phyloP scores from a whole-genome alignment of 257 asterid species.

The Capsicum chinense region DNA sequence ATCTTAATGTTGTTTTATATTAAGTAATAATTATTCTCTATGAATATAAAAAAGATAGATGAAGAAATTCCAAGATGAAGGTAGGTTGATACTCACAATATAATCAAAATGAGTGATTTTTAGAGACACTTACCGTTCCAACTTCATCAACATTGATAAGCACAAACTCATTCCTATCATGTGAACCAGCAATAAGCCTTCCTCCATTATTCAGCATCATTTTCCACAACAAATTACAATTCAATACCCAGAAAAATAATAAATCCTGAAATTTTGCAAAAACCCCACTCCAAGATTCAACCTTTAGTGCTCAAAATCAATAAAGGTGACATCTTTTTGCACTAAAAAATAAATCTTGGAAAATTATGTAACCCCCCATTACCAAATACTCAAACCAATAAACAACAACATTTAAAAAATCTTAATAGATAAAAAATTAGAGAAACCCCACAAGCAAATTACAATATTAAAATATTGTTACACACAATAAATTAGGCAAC shows the following conservation, averaged over 20 bases:
- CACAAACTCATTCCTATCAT: conserved; percentile 76
- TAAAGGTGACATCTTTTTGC: conserved; percentile 38
- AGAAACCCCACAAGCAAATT: conserved; percentile 37
- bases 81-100: neutral
- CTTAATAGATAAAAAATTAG: conserved; percentile 34
- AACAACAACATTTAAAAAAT: conserved; percentile 46
- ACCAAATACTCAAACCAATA: conserved; percentile 40
- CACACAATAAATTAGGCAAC: conserved; percentile 38
- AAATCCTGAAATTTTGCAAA: conserved; percentile 42
- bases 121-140: conserved; percentile 58
- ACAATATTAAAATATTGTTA: conserved; percentile 26
- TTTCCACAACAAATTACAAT: conserved; percentile 18
- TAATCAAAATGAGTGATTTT: conserved; percentile 33
- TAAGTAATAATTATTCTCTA: too few species aligned
- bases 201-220: conserved; percentile 83
- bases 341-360: conserved; percentile 48
- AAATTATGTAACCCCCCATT: conserved; percentile 50
- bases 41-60: too few species aligned
- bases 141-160: conserved; percentile 84
- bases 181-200: conserved; percentile 87
- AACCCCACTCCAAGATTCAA: conserved; percentile 50
- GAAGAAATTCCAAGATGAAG: too few species aligned
- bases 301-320: conserved; percentile 40
- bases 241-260: conserved; percentile 26
- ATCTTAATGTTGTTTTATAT: too few species aligned